Conservation (phyloP, 2,329 filamentous ascomycete genomes). For the Aspergillus quadrilineatus region DNA sequence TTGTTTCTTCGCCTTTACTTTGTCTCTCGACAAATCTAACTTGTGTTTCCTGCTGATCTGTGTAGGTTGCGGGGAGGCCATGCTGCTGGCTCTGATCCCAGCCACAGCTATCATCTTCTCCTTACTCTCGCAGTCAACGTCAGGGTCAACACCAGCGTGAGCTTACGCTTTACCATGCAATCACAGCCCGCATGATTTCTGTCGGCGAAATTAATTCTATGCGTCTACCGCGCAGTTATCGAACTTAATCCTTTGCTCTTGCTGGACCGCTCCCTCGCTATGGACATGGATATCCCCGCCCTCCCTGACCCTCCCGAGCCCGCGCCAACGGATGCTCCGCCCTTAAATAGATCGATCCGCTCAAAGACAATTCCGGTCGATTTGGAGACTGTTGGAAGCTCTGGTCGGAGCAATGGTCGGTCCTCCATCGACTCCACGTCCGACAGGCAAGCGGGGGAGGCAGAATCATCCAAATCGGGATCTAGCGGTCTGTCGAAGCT, state of each 20-base stretch:
- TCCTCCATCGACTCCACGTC: slow-evolving; percentile 40
- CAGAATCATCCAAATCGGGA: slow-evolving; percentile 39
- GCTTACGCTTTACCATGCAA: slow-evolving; percentile 1
- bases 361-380: slow-evolving; percentile 39
- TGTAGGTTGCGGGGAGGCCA: slow-evolving; percentile 4
- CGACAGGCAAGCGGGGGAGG: slow-evolving; percentile 41
- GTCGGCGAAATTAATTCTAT: not conserved
- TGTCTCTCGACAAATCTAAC: not conserved
- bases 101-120: slow-evolving; percentile 10
- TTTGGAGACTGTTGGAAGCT: slow-evolving; percentile 31
- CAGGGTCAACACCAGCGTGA: slow-evolving; percentile 1
- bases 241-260: not conserved
- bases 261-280: slow-evolving; percentile 18
- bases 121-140: slow-evolving; percentile 2
- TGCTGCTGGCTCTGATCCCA: slow-evolving; percentile 11
- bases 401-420: slow-evolving; percentile 35
- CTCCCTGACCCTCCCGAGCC: slow-evolving; percentile 27
- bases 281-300: slow-evolving; percentile 42
- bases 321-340: slow-evolving; percentile 37
- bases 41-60: not conserved
- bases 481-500: slow-evolving; percentile 54
- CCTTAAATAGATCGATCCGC: slow-evolving; percentile 36
- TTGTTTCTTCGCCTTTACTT: not conserved
- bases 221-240: not conserved
- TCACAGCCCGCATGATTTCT: not conserved